Conservation (phyloP, 345 rosid genomes). For the Hibiscus mutabilis region DNA sequence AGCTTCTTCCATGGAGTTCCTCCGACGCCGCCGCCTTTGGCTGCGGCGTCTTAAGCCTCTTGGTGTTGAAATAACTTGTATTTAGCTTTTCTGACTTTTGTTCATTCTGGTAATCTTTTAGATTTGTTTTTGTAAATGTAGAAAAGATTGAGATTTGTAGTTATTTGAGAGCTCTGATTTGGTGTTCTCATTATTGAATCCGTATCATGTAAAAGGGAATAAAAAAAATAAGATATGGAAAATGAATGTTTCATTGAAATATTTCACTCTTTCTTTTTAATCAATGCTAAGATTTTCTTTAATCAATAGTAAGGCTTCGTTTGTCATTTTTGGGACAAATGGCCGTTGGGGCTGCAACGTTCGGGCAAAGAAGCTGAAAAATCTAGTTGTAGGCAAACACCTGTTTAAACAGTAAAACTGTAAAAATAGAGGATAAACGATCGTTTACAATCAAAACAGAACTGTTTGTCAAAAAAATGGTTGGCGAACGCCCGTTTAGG, state of each 20-base stretch:
- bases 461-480: too few species aligned
- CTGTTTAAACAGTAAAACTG: too few species aligned
- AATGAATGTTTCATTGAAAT: slow-evolving; percentile 19
- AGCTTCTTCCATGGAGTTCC: slow-evolving; percentile 32
- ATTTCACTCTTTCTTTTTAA: background rate
- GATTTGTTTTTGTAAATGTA: background rate
- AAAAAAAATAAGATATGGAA: slow-evolving; percentile 22
- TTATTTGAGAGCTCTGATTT: slow-evolving; percentile 8
- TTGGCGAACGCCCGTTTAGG: too few species aligned
- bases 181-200: slow-evolving; percentile 4
- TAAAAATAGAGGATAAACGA: too few species aligned
- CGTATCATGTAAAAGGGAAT: slow-evolving; percentile 23
- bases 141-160: slow-evolving; percentile 6
- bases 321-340: too few species aligned
- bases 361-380: too few species aligned
- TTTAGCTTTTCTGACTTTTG: slow-evolving; percentile 32
- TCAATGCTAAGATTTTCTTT: background rate
- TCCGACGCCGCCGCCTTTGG: slow-evolving; percentile 25
- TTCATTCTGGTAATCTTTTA: slow-evolving; percentile 11
- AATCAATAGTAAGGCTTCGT: background rate
- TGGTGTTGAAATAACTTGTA: slow-evolving; percentile 21
- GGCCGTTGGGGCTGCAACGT: too few species aligned
- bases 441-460: too few species aligned
- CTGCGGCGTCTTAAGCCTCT: slow-evolving; percentile 51
- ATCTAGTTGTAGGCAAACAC: too few species aligned